Evolutionary conservation across 2,329 filamentous ascomycete genomes (phyloP), one percentile per base, ranked within the genome.

Genomic region (Epichloe hybrida): DNA sequence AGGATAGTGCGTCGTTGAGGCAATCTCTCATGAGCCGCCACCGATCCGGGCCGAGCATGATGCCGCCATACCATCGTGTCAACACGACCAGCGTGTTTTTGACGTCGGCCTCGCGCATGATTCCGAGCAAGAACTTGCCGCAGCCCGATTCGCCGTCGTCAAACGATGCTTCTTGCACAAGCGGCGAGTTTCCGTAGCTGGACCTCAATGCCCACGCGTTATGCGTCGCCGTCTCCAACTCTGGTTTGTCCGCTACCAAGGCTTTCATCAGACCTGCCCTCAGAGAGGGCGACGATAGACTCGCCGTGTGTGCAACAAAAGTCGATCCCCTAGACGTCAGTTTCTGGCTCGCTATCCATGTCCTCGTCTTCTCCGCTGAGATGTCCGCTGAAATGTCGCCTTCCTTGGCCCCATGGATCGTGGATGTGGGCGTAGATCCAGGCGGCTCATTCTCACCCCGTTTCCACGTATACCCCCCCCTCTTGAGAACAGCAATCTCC

Each of bases 401-500:
- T 9, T 15, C 36, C 36, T 23, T 47, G 9, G 35, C 23, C 11
- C 4, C 36, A 21, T 31, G 42, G 12, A 12, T 12, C n/a, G 31
- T 15, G 38, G 17, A 38, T n/a, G 20, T 6, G 13, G 12, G 3
- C 23, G n/a, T 9, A 40, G 46, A 34, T 6, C 9, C 11, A 42
- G 48, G 7, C 13, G 39, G 15, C 23, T 48, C 40, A 13, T 27
- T 17, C 21, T 37, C 12, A 23, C 54, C 46, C 38, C 52, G 42
- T 4, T 62, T 58, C 66, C 66, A 69, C 8, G 62, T 72, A 62
- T 93, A 93, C 63, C 84, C 82, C 63, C 84, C 82, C 57, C 88
- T 73, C 65, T 88, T 89, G 58, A 95, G 71, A 1, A 93, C 85
- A 3, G 77, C 75, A 13, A 94, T 71, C 48, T 88, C 81, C 49